Evolutionary conservation across 371 early-diverging fungal species (phyloP), one percentile per base, ranked within the genome.

Genomic region (Chytridium lagenaria): DNA sequence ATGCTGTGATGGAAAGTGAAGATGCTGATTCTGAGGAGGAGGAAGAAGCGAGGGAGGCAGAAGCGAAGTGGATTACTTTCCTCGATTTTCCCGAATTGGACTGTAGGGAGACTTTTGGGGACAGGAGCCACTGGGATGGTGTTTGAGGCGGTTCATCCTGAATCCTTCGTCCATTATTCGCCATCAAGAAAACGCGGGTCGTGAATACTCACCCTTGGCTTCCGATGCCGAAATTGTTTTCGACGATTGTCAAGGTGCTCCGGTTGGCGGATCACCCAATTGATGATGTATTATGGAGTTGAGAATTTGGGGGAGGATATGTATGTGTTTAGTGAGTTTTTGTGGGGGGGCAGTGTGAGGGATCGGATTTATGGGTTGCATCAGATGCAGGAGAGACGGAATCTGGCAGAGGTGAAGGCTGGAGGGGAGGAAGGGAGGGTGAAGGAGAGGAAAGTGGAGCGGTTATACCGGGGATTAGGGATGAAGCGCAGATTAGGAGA

Each of bases 41-140:
- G 12, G 70, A 69, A 22, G 33, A 33, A 28, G 70, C 64, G 1
- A 12, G 33, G 16, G 70, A 69, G 30, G 31, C 26, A 2, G 70
- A 69, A 39, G 70, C 70, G 28, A 69, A 59, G 70, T 69, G 19
- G 70, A 69, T 38, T 69, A 59, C 33, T 40, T 69, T 3, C 70
- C 23, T 69, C 70, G 22, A 55, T 69, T 16, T 69, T 69, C 70
- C 70, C 70, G 3, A 50, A 69, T 26, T 69, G 70, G 70, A 59
- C 39, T 16, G 59, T 69, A 2, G 70, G 70, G 3, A 5, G 59
- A 19, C 61, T 69, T 34, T 26, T 69, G 22, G 70, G 70, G 36
- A 39, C 70, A 12, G 70, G 70, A 30, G 40, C 59, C 7, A 37
- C 70, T 12, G 70, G 70, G 5, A 69, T 69, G 70, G 70, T 69